Evolutionary conservation across 345 rosid species (phyloP).

Genomic region (Eucalyptus cloeziana): DNA sequence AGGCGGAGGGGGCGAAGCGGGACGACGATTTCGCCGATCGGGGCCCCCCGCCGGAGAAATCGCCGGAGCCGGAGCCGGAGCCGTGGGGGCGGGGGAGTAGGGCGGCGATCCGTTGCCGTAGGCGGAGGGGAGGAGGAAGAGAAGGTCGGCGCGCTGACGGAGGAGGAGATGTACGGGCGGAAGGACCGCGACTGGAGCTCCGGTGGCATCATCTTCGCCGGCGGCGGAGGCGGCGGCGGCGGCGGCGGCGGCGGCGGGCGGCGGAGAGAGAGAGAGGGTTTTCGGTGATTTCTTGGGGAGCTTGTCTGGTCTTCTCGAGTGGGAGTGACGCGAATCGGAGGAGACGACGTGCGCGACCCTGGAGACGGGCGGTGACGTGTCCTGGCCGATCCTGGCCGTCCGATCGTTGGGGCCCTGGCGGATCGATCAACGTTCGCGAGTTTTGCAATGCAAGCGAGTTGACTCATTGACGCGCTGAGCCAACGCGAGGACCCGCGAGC

Average conservation of each 20-base stretch:
- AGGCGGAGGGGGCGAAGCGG: constrained; percentile 74
- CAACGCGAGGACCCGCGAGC: background rate
- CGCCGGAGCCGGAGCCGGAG: constrained; percentile 25
- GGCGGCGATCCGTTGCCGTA: constrained; percentile 18
- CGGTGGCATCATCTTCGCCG: constrained; percentile 85
- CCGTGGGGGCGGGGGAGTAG: constrained; percentile 15
- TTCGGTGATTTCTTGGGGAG: background rate
- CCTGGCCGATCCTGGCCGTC: constrained; percentile 1
- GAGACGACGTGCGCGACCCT: background rate
- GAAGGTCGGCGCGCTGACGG: constrained; percentile 26
- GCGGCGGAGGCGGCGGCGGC: background rate
- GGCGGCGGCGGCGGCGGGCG: no score
- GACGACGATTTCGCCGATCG: constrained; percentile 11
- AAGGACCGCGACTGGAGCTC: constrained; percentile 79
- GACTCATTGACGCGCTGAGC: background rate
- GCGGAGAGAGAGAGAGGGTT: background rate
- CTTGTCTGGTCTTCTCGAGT: background rate
- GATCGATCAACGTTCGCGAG: background rate
- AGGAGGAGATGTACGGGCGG: constrained; percentile 63
- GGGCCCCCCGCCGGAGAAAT: constrained; percentile 2
- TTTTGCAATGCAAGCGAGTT: background rate
- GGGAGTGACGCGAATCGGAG: background rate
- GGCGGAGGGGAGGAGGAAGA: constrained; percentile 2
- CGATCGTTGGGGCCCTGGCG: background rate
- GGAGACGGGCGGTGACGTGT: constrained; percentile 9